Percentiles rank a stretch among this genome's conserved stretches.
Evolutionary conservation across 257 asterid genomes (phyloP).

Genomic region (Ilex asprella): DNA sequence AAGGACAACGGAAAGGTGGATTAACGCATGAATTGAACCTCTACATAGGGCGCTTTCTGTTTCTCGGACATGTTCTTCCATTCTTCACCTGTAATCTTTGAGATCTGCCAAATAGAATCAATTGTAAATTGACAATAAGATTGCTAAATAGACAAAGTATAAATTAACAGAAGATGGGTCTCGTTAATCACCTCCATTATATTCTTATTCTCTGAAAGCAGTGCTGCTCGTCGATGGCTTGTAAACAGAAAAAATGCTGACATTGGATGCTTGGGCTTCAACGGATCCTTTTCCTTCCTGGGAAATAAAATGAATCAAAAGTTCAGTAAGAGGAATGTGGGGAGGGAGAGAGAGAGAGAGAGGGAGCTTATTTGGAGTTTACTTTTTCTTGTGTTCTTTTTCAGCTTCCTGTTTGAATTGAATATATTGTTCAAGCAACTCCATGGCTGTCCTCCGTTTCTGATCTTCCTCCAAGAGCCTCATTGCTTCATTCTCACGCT

Average conservation of each 20-base stretch:
- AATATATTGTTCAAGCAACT: constrained; percentile 78
- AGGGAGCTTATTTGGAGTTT: background rate
- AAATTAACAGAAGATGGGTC: background rate
- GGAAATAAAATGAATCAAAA: background rate
- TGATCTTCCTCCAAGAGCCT: constrained; percentile 83
- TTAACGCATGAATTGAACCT: constrained; percentile 22
- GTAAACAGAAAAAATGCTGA: constrained; percentile 68
- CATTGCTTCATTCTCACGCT: constrained; percentile 82
- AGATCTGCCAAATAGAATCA: constrained; percentile 28
- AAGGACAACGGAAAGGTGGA: background rate
- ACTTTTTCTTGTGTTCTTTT: constrained; percentile 63
- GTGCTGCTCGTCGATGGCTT: constrained; percentile 57
- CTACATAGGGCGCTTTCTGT: constrained; percentile 63
- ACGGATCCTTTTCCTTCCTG: constrained; percentile 88
- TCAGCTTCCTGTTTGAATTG: constrained; percentile 66
- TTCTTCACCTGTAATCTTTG: constrained; percentile 75
- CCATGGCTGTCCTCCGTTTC: constrained; percentile 82
- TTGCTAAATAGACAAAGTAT: background rate
- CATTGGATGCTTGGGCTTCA: constrained; percentile 87
- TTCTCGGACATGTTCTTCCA: constrained; percentile 80
- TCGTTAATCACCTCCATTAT: constrained; percentile 48
- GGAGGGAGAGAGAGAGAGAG: no score
- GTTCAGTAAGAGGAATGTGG: constrained; percentile 2
- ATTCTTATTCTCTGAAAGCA: constrained; percentile 53
- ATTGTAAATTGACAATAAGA: background rate